phyloP scores from a whole-genome alignment of 2,329 filamentous ascomycete genomes.

The Didymellaceae sp. region DNA sequence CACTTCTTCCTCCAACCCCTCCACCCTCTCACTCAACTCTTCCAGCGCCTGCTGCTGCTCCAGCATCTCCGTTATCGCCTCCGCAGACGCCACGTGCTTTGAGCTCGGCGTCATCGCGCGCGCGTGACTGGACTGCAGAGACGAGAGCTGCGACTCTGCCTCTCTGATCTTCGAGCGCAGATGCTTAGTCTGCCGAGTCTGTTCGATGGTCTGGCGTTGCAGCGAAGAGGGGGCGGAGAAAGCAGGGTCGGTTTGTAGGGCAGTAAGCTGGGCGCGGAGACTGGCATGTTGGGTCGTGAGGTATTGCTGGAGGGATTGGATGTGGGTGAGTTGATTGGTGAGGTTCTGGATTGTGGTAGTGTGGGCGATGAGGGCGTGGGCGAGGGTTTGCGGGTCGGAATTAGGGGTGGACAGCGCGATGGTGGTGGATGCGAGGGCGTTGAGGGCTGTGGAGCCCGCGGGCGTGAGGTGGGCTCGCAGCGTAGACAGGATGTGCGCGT shows the following conservation, averaged over 20 bases:
- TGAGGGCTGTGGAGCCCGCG: conserved; percentile 41
- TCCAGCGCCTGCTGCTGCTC: conserved; percentile 68
- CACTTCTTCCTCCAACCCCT: conserved; percentile 67
- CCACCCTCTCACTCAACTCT: conserved; percentile 64
- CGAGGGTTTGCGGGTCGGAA: conserved; percentile 36
- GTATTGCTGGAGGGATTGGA: conserved; percentile 43
- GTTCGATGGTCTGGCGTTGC: conserved; percentile 74
- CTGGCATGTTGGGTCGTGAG: conserved; percentile 41
- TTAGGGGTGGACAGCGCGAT: conserved; percentile 45
- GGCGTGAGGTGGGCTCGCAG: conserved; percentile 36
- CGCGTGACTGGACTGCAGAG: conserved; percentile 36
- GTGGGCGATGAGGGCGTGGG: conserved; percentile 45
- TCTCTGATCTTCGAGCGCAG: conserved; percentile 71
- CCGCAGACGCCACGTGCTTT: conserved; percentile 49
- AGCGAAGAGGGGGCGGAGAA: conserved; percentile 62
- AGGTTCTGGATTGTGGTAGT: conserved; percentile 41
- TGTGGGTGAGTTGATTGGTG: conserved; percentile 39
- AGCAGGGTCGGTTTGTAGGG: conserved; percentile 39
- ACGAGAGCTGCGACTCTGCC: conserved; percentile 56
- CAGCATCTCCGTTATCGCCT: conserved; percentile 65
- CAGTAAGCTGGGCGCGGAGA: conserved; percentile 39
- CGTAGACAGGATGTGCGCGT: conserved; percentile 32
- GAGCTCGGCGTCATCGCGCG: conserved; percentile 29
- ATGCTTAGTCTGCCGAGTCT: conserved; percentile 73
- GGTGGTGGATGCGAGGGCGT: conserved; percentile 47